These are phyloP conservation scores for Limtongozyma cylindracea DNA, from an alignment of 805 yeast genomes.

Conservation along the genomic window DNA sequence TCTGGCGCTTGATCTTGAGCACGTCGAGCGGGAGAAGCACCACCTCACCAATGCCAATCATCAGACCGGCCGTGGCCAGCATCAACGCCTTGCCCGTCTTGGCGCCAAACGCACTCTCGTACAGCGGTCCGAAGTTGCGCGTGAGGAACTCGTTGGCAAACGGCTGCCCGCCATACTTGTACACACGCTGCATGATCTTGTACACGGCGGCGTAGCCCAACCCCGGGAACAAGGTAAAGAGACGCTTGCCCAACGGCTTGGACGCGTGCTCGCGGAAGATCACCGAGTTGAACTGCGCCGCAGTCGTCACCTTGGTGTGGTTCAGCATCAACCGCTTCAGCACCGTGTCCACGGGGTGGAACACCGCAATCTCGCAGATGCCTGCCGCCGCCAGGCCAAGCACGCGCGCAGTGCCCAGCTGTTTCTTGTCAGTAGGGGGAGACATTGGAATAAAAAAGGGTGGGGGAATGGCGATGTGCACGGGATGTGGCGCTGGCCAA, in stretches of 20 bases:
- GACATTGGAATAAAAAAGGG: conserved; percentile 1
- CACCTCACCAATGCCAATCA: conserved; percentile 96
- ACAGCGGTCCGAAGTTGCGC: conserved; percentile 40
- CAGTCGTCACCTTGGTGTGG: conserved; percentile 36
- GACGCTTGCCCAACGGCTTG: conserved; percentile 42
- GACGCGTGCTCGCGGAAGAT: conserved; percentile 66
- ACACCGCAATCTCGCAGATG: conserved; percentile 83
- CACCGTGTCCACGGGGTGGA: conserved; percentile 97
- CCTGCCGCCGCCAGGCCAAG: conserved; percentile 98
- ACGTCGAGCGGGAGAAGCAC: conserved; percentile 90
- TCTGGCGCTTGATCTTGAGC: conserved; percentile 93
- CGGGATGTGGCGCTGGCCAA: too few relatives aligned
- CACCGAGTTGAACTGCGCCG: conserved; percentile 54
- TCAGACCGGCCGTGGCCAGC: conserved; percentile 93
- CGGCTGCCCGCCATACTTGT: conserved; percentile 98
- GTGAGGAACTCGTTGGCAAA: conserved; percentile 85
- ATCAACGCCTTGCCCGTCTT: conserved; percentile 94
- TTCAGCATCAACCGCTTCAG: conserved; percentile 88
- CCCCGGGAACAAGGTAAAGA: conserved; percentile 85
- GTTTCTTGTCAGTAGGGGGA: conserved; percentile 39
- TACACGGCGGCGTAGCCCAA: conserved; percentile 95
- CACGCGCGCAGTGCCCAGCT: conserved; percentile 74
- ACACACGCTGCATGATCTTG: conserved; percentile 89
- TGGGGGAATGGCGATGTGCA: neutral
- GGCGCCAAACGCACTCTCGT: conserved; percentile 61